Base-by-base conservation (phyloP, 306 rosid species). In the Quercus parvula region DNA sequence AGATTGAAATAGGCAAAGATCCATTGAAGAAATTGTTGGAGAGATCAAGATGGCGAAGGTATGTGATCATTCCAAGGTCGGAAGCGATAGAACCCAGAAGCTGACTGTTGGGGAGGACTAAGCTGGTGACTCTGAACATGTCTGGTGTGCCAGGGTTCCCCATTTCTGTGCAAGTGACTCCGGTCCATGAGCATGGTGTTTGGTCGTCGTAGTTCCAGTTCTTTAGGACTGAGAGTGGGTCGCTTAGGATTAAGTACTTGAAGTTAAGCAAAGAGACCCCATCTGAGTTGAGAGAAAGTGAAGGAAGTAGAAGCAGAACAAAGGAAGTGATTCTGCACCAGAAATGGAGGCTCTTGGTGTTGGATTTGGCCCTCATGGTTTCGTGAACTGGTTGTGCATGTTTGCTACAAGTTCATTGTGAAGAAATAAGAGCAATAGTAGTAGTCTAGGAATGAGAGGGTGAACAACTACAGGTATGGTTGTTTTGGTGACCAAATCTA, bases 131-230 rank as follows among this genome's bases (percentile, higher is more conserved):
- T 76, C 98, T 85, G 75, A 86, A 77, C 82, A 82, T 75, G 20
- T 82, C 92, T 49, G 77, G 75, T 33, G 86, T 81, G 27, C 87
- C 87, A 4, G 88, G 84, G 70, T 7, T 5, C 46, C 75, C 90
- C 22, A 88, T 38, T 71, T 86, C 88, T 4, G 86, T 56, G 86
- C 99, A 95, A 19, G 90, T 82, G 73, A 95, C 92, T 79, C 99
- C 99, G 30, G 6, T 75, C 99, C 99, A 95, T 9, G 96, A 90
- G 82, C 99, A 95, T 14, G 98, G 97, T 2, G 95, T 89, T 28
- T 5, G 83, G 66, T 93, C 97, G 33, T 81, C 25, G 70, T 86
- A 88, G 88, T 90, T 86, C 99, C 98, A 95, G 84, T 25, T 83
- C 2, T 85, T 85, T 33, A 95, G 55, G 19, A 86, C 91, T 5